Percentiles rank a stretch among this genome's conserved stretches.
phyloP scores from a whole-genome alignment of 2,329 filamentous ascomycete species.

The Fusarium metavorans region DNA sequence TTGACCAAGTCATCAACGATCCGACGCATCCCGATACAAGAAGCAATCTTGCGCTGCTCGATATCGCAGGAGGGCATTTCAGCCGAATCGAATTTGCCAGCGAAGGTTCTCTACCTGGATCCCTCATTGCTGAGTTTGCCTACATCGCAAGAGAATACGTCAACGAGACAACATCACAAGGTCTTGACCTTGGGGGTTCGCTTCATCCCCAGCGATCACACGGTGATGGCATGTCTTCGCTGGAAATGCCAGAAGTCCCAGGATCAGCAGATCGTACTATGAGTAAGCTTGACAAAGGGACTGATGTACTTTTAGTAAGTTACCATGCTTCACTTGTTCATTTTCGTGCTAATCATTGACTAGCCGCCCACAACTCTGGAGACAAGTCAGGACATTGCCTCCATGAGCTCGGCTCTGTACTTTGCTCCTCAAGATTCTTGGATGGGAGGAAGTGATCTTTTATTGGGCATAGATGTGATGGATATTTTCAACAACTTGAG shows the following conservation, averaged over 20 bases:
- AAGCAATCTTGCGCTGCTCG: slow-evolving; percentile 32
- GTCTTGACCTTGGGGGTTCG: background rate
- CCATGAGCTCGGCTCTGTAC: slow-evolving; percentile 14
- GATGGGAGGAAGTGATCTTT: slow-evolving; percentile 27
- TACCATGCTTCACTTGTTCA: background rate
- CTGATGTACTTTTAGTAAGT: background rate
- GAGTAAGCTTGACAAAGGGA: background rate
- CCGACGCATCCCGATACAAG: slow-evolving; percentile 25
- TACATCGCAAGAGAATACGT: slow-evolving; percentile 40
- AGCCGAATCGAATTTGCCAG: slow-evolving; percentile 35
- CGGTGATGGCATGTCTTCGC: background rate
- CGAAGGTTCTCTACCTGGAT: slow-evolving; percentile 26
- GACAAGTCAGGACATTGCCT: background rate
- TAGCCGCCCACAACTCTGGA: background rate
- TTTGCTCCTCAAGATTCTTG: slow-evolving; percentile 23
- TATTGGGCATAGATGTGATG: slow-evolving; percentile 40
- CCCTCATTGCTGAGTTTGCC: slow-evolving; percentile 35
- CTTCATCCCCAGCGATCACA: background rate
- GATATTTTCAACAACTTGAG: slow-evolving; percentile 35
- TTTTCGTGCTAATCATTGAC: background rate
- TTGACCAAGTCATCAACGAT: slow-evolving; percentile 37
- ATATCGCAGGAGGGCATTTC: slow-evolving; percentile 39
- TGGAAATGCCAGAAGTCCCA: background rate
- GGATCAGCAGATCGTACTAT: background rate
- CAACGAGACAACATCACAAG: slow-evolving; percentile 20